phyloP scores from a whole-genome alignment of 2,329 filamentous ascomycete species.

The Paecilomyces niveus region DNA sequence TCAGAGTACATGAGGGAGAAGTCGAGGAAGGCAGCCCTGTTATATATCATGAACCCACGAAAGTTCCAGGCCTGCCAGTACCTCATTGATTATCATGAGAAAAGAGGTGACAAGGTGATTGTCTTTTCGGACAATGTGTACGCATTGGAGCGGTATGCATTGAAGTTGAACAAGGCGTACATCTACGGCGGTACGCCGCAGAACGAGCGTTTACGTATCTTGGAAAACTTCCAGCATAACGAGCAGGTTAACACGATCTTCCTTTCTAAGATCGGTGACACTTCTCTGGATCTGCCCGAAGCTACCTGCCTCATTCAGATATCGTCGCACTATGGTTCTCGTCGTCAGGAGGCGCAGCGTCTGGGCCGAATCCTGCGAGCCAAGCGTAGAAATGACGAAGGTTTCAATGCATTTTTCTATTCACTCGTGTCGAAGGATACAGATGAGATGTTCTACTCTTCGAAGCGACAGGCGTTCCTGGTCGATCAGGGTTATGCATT shows the following conservation, averaged over 20 bases:
- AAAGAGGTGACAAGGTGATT: conserved; percentile 91
- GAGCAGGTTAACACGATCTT: conserved; percentile 86
- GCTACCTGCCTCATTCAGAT: conserved; percentile 97
- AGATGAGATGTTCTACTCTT: conserved; percentile 95
- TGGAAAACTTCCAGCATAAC: conserved; percentile 95
- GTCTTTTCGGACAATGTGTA: conserved; percentile 98
- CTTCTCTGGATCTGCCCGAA: conserved; percentile 92
- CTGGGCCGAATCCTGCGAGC: conserved; percentile 88
- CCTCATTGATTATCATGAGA: conserved; percentile 96
- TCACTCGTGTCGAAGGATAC: conserved; percentile 96
- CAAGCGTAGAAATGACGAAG: conserved; percentile 93
- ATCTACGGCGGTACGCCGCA: conserved; percentile 88
- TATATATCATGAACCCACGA: conserved; percentile 95
- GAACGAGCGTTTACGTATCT: conserved; percentile 73
- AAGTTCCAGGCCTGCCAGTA: conserved; percentile 98
- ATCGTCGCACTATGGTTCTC: conserved; percentile 93
- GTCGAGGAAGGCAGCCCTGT: conserved; percentile 57
- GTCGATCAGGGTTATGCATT: conserved; percentile 98
- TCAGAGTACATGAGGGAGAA: conserved; percentile 77
- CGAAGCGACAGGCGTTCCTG: conserved; percentile 91
- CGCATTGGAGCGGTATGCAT: conserved; percentile 76
- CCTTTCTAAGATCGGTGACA: conserved; percentile 95
- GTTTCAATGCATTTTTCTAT: conserved; percentile 99
- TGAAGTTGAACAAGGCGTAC: conserved; percentile 76
- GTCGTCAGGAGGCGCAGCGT: conserved; percentile 91